Evolutionary conservation across 306 rosid genomes (phyloP).

Genomic region (Lagenaria siceraria): DNA sequence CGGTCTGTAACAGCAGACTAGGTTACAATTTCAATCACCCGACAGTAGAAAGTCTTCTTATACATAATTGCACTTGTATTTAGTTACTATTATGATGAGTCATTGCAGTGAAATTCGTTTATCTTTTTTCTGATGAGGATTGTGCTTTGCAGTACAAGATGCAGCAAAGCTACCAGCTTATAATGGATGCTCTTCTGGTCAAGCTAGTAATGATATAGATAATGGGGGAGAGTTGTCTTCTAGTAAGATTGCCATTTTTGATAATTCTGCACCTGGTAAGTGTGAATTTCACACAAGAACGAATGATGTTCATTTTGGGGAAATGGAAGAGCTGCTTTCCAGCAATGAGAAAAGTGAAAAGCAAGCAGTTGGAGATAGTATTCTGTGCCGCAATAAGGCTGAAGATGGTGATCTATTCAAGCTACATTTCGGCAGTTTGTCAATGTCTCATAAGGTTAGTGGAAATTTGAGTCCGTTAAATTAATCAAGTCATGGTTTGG

Average conservation of each 20-base stretch:
- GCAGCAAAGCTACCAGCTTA: conserved; percentile 8
- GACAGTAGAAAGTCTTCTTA: neutral
- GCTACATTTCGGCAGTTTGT: conserved; percentile 56
- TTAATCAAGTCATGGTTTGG: neutral
- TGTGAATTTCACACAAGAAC: conserved; percentile 1
- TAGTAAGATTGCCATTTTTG: neutral
- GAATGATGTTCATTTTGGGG: conserved; percentile 16
- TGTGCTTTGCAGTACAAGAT: conserved; percentile 27
- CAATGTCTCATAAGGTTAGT: conserved; percentile 46
- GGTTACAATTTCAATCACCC: neutral
- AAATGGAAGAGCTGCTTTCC: conserved; percentile 9
- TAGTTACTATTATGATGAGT: neutral
- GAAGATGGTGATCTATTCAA: conserved; percentile 42
- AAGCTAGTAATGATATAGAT: neutral
- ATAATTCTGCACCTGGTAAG: neutral
- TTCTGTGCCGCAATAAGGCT: conserved; percentile 9
- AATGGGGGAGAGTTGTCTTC: neutral
- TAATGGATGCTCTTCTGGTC: conserved; percentile 22
- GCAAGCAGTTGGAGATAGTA: conserved; percentile 15
- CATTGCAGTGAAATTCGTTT: neutral
- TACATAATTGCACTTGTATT: neutral
- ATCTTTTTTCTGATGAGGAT: conserved; percentile 1
- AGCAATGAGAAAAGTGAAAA: conserved; percentile 19
- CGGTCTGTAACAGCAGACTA: neutral
- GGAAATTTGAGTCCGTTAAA: conserved; percentile 5